Percentiles rank a stretch among this genome's conserved stretches.
Conservation (phyloP, 768 basidiomycete species). For the Leccinum aurantiacum region DNA sequence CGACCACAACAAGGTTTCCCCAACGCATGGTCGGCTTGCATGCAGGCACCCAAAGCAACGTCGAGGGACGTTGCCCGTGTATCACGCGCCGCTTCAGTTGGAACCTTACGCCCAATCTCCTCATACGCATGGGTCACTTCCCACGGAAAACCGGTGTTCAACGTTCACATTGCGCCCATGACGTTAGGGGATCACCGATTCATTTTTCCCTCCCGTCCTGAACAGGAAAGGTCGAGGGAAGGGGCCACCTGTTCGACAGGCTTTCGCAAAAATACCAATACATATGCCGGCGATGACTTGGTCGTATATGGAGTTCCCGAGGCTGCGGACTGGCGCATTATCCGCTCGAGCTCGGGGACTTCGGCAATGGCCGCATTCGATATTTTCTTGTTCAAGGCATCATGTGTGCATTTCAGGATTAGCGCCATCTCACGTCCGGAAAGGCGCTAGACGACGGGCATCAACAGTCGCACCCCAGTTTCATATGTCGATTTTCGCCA, state of each 20-base stretch:
- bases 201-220: background rate
- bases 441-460: background rate
- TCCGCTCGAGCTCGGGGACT: too few species aligned
- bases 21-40: conserved; percentile 32
- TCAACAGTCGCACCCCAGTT: conserved; percentile 4
- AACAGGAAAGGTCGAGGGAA: conserved; percentile 48
- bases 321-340: conserved; percentile 41
- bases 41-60: conserved; percentile 41
- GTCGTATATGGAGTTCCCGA: conserved; percentile 55
- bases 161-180: background rate
- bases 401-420: conserved; percentile 5
- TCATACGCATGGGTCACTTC: background rate
- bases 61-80: background rate
- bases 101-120: conserved; percentile 50
- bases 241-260: conserved; percentile 45
- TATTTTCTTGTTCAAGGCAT: conserved; percentile 27
- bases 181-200: background rate
- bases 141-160: conserved; percentile 45
- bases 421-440: background rate
- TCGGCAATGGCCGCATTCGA: conserved; percentile 10
- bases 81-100: conserved; percentile 54
- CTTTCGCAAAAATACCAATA: conserved; percentile 34
- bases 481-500: conserved; percentile 5
- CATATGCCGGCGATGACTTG: conserved; percentile 55
- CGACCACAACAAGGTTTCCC: conserved; percentile 43